Percentiles rank a stretch among this genome's conserved stretches.
Conservation (phyloP, 2,329 filamentous ascomycete species). For the Fusarium tupiense region DNA sequence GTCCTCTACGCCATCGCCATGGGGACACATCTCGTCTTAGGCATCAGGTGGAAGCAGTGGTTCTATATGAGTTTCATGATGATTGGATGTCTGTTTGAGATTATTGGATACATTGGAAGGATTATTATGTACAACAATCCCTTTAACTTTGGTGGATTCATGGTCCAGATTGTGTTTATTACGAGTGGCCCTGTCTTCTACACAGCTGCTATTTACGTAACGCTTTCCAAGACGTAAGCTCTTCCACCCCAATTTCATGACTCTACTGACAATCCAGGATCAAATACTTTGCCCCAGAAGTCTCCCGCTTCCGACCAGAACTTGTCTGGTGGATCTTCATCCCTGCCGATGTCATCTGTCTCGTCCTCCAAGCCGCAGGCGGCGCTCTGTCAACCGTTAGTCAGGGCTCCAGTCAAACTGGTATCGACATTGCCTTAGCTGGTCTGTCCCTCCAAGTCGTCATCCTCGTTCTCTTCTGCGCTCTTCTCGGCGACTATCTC, state of each 20-base stretch:
- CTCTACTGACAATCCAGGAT: conserved; percentile 43
- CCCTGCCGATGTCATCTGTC: conserved; percentile 63
- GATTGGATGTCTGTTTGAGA: conserved; percentile 64
- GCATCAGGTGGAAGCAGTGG: conserved; percentile 54
- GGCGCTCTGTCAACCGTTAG: conserved; percentile 61
- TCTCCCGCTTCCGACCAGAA: conserved; percentile 54
- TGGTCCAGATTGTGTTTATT: conserved; percentile 66
- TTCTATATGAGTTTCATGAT: conserved; percentile 61
- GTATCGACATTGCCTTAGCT: conserved; percentile 52
- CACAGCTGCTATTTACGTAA: conserved; percentile 72
- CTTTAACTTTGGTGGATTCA: conserved; percentile 66
- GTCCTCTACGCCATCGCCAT: conserved; percentile 58
- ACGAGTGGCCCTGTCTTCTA: conserved; percentile 57
- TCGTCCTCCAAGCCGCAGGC: conserved; percentile 64
- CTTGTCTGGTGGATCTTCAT: conserved; percentile 59
- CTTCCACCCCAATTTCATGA: accelerated
- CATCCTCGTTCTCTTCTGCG: conserved; percentile 63
- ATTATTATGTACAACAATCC: conserved; percentile 66
- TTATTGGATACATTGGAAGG: conserved; percentile 71
- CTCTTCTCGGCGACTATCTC: conserved; percentile 59
- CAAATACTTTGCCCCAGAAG: conserved; percentile 49
- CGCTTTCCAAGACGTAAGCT: conserved; percentile 55
- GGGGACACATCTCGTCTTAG: conserved; percentile 52
- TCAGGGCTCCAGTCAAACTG: conserved; percentile 55
- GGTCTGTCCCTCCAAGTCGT: conserved; percentile 69